These are phyloP conservation scores for Lasiodiplodia sp. DNA, from an alignment of 2,329 filamentous ascomycete genomes.

Conservation along the genomic window DNA sequence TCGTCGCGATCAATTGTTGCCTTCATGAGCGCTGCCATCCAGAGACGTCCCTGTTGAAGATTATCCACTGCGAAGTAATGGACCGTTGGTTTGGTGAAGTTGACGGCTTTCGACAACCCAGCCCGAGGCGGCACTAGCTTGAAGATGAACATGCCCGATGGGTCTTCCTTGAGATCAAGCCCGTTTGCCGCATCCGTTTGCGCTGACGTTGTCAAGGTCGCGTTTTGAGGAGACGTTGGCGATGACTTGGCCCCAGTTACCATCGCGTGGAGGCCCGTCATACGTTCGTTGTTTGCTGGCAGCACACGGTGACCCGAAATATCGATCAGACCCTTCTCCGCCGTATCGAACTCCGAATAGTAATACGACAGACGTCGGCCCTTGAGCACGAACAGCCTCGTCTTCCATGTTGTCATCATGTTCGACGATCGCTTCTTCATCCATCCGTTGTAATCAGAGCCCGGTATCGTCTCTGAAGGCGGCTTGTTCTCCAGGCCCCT, in stretches of 20 bases:
- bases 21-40: constrained; percentile 99
- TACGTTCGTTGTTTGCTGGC: constrained; percentile 86
- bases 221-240: constrained; percentile 62
- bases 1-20: constrained; percentile 94
- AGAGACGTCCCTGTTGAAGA: constrained; percentile 83
- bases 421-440: constrained; percentile 99
- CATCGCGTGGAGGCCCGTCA: constrained; percentile 90
- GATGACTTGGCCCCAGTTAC: constrained; percentile 83
- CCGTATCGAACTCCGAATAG: constrained; percentile 89
- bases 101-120: constrained; percentile 87
- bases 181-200: constrained; percentile 45
- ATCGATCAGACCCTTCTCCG: constrained; percentile 95
- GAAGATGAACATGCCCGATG: constrained; percentile 86
- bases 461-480: constrained; percentile 82
- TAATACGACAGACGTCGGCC: constrained; percentile 93
- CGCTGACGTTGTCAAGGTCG: constrained; percentile 49
- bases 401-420: constrained; percentile 97
- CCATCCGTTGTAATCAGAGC: constrained; percentile 95
- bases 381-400: constrained; percentile 91
- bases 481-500: constrained; percentile 82
- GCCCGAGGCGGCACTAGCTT: constrained; percentile 92
- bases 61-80: constrained; percentile 98
- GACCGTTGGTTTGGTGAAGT: constrained; percentile 95
- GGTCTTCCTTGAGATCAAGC: constrained; percentile 57
- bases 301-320: constrained; percentile 98